These are phyloP conservation scores for Lactarius hengduanensis DNA, from an alignment of 768 basidiomycete genomes.

Conservation along the genomic window DNA sequence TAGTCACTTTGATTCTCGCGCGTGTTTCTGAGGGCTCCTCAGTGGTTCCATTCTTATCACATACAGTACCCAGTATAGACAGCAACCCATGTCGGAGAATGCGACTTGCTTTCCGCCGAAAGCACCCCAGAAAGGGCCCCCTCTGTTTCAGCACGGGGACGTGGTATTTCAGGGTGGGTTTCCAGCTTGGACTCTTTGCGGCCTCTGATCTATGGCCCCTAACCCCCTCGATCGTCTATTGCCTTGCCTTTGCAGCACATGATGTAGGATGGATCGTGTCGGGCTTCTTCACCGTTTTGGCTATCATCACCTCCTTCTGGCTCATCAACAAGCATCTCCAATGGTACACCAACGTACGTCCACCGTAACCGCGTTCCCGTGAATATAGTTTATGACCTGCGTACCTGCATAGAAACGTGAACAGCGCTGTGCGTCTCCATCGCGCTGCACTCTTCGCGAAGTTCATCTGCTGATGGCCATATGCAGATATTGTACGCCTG, in stretches of 20 bases:
- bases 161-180: slow-evolving; percentile 57
- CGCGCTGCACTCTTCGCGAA: neutral
- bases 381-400: neutral
- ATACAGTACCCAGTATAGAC: too few relatives aligned
- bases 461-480: slow-evolving; percentile 4
- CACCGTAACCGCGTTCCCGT: slow-evolving; percentile 1
- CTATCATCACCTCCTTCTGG: slow-evolving; percentile 63
- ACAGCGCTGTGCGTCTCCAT: slow-evolving; percentile 54
- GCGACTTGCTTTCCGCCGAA: slow-evolving; percentile 41
- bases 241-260: slow-evolving; percentile 43
- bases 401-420: slow-evolving; percentile 53
- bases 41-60: neutral
- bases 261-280: slow-evolving; percentile 73
- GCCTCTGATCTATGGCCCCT: neutral
- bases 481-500: slow-evolving; percentile 64
- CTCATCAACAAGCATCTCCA: slow-evolving; percentile 69
- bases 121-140: slow-evolving; percentile 47
- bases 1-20: slow-evolving; percentile 13
- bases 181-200: neutral
- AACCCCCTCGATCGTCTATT: neutral
- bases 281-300: slow-evolving; percentile 56
- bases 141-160: slow-evolving; percentile 61
- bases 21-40: neutral
- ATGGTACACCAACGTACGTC: slow-evolving; percentile 67
- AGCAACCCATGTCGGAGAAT: slow-evolving; percentile 24